Percentiles rank a stretch among this genome's conserved stretches.
phyloP scores from a whole-genome alignment of 805 yeast genomes.

The Candida pini region DNA sequence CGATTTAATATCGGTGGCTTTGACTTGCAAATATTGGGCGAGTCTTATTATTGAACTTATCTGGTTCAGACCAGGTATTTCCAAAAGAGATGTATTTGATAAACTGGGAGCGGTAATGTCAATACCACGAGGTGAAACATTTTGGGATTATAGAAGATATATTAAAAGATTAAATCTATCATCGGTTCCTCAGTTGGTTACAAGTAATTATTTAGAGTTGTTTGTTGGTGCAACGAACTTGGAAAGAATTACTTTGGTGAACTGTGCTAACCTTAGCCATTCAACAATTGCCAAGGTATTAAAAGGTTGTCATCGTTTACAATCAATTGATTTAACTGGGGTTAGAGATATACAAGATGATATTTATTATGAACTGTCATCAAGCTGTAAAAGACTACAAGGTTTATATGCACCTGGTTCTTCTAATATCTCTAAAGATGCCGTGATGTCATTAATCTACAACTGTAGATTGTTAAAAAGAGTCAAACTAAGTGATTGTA shows the following conservation, averaged over 20 bases:
- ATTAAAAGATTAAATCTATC: slow-evolving; percentile 79
- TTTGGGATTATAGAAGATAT: slow-evolving; percentile 61
- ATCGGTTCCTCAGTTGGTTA: slow-evolving; percentile 61
- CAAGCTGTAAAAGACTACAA: slow-evolving; percentile 70
- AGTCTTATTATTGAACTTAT: slow-evolving; percentile 68
- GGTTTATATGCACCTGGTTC: slow-evolving; percentile 90
- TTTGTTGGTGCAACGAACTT: slow-evolving; percentile 68
- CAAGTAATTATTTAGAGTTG: slow-evolving; percentile 54
- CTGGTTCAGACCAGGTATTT: slow-evolving; percentile 83
- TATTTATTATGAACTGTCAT: slow-evolving; percentile 62
- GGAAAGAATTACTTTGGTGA: slow-evolving; percentile 81
- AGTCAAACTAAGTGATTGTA: slow-evolving; percentile 72
- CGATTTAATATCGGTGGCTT: slow-evolving; percentile 55
- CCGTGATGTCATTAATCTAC: slow-evolving; percentile 51
- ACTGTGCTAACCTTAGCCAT: slow-evolving; percentile 63
- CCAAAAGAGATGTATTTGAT: slow-evolving; percentile 40
- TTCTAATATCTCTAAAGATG: slow-evolving; percentile 57
- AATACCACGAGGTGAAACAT: slow-evolving; percentile 40
- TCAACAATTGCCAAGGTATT: slow-evolving; percentile 57
- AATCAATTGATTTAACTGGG: slow-evolving; percentile 84
- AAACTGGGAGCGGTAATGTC: slow-evolving; percentile 54
- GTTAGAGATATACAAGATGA: slow-evolving; percentile 65
- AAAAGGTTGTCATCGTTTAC: slow-evolving; percentile 60
- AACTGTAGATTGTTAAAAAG: slow-evolving; percentile 75
- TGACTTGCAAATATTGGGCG: slow-evolving; percentile 81